Base-by-base conservation (phyloP, 768 basidiomycete genomes). In the Kwoniella pini region DNA sequence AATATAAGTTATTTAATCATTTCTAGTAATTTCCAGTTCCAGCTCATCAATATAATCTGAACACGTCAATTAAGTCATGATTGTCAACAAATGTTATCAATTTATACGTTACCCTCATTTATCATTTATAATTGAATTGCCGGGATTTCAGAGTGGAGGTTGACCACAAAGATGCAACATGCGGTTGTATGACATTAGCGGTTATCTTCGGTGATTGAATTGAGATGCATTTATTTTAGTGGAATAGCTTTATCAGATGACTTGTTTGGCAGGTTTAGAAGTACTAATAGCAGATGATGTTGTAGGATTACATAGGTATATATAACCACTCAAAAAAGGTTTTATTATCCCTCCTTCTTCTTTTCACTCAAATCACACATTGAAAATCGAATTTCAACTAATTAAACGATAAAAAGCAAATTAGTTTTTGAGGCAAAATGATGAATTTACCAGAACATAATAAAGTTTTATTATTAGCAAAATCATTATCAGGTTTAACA, bases 401-500 rank as follows among this genome's bases (percentile, higher is more conserved):
- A 31, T 12, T 13, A 27, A 54, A 10, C 12, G 22, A 4, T 27
- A 19, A 27, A 19, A 42, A 7, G 5, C 43, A 4, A 5, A 21
- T 39, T 13, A 24, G 24, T 26, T 26, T 4, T 21, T 21, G 24
- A 33, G n/a, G 6, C 45, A 51, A 13, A n/a, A 61, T 61, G 59
- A 51, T 54, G 19, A 40, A 61, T 31, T 38, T 61, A 7, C 52
- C 59, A 1, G 7, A 42, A 28, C 57, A 72, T 63, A 62, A 57
- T 51, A 46, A 50, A 19, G 57, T 57, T 11, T 57, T 72, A 11
- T 63, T 69, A 9, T 40, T 65, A 0, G 62, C 63, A 38, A 72
- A 72, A 46, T 52, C 57, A 10, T n/a, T 33, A 13, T 62, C 62
- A 40, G 66, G 64, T 30, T 58, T 72, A 19, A 74, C 68, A 11